Base-by-base conservation (phyloP, 2,329 filamentous ascomycete genomes). In the Bertia moriformis region DNA sequence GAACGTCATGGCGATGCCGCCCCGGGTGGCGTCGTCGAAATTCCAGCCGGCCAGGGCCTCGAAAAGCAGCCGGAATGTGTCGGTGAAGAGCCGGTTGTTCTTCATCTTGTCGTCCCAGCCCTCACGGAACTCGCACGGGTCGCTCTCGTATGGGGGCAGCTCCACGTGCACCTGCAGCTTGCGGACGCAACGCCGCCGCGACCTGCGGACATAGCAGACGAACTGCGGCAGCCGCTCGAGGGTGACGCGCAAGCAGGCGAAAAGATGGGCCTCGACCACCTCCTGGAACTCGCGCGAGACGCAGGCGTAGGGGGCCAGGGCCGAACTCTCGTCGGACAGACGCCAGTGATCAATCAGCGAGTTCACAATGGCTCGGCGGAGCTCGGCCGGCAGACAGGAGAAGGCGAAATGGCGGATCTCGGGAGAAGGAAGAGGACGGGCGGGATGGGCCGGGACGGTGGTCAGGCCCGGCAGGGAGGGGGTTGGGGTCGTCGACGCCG, bases 1-100 rank as follows among this genome's bases (percentile, higher is more conserved):
- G 27, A 49, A 24, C 18, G 32, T 37, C 19, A 49, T 36, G 18
- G 41, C 36, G 38, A 49, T 40, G 24, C 47, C 47, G 10, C 38
- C 43, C n/a, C 27, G 38, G 35, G 38, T 22, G 5, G 46, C 43
- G 14, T 48, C 45, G 14, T 43, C 39, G 4, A 42, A 32, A 7
- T 35, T 20, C 46, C 46, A 49, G 19, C 32, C 19, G 40, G 44
- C 39, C 41, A 49, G n/a, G 22, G 22, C n/a, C 22, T 7, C 22
- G n/a, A 27, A 27, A 7, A 27, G 22, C 7, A 10, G 7, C 7
- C 22, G 7, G 22, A 27, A 27, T 7, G 22, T 27, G 7, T 27
- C 38, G n/a, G 43, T 30, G 19, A 38, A 17, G n/a, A 45, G 20
- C 2, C 40, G 42, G 18, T 41, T 40, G 41, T 42, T 43, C 18